Conservation (phyloP, 495 filamentous ascomycete species). For the Pyrenula aspistea region DNA sequence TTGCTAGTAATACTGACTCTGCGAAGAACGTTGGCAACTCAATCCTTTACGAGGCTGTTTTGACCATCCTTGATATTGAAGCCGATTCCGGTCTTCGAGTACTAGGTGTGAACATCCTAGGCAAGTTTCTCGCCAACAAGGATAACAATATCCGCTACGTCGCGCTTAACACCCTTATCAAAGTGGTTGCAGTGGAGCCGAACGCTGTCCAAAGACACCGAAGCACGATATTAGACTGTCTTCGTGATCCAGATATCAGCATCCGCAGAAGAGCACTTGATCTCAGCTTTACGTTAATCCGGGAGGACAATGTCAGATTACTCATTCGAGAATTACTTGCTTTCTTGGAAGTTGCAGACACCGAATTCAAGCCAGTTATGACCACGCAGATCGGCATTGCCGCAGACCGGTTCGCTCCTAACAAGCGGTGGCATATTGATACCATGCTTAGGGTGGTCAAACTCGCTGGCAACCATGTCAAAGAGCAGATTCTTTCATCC, state of each 20-base stretch:
- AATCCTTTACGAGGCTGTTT: slow-evolving; percentile 93
- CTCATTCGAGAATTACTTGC: slow-evolving; percentile 85
- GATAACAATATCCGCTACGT: slow-evolving; percentile 99
- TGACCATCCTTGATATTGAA: slow-evolving; percentile 96
- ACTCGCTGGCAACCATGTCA: slow-evolving; percentile 89
- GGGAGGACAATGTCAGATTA: slow-evolving; percentile 88
- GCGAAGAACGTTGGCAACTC: slow-evolving; percentile 98
- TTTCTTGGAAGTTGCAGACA: slow-evolving; percentile 92
- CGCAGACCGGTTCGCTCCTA: slow-evolving; percentile 88
- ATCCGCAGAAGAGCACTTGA: slow-evolving; percentile 90
- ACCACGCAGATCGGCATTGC: slow-evolving; percentile 95
- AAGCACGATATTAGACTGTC: slow-evolving; percentile 92
- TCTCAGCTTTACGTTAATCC: slow-evolving; percentile 94
- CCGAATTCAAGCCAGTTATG: slow-evolving; percentile 97
- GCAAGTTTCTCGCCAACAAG: slow-evolving; percentile 93
- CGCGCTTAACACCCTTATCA: slow-evolving; percentile 91
- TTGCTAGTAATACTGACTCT: slow-evolving; percentile 95
- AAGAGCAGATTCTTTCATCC: slow-evolving; percentile 93
- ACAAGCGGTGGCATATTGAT: slow-evolving; percentile 96
- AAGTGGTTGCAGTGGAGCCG: slow-evolving; percentile 94
- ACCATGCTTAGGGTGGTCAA: slow-evolving; percentile 94
- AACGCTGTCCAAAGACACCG: slow-evolving; percentile 95
- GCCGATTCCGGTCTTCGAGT: slow-evolving; percentile 90
- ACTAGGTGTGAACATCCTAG: slow-evolving; percentile 92
- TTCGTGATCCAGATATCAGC: slow-evolving; percentile 97